Evolutionary conservation across 257 asterid species (phyloP), one percentile per base, ranked within the genome.

Genomic region (Fraxinus cuspidata): DNA sequence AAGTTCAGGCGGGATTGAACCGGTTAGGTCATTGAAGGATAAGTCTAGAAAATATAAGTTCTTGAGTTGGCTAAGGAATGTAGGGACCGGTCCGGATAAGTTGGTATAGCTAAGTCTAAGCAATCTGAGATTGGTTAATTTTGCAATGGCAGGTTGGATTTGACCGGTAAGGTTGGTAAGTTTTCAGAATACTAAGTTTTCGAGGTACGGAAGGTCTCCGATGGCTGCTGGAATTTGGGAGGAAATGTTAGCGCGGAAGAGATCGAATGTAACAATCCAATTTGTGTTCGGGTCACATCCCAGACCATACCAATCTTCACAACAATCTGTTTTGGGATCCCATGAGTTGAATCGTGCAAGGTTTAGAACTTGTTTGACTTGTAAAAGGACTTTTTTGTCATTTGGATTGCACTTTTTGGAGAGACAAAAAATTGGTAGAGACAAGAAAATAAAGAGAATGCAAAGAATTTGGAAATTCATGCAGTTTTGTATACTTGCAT

Each of bases 321-420:
- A 92, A 74, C 97, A 90, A 23, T 92, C 94, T 49, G 77, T 47
- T 2, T 85, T 35, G 1, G 94, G 87, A 18, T 83, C 56, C 92
- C 94, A 92, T 0, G 97, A 81, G 80, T 85, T 80, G 18, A 90
- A 56, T 9, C 38, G 79, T 78, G 84, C 81, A 34, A 91, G 91
- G 19, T 87, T 85, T 8, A 90, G 74, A 58, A 75, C 89, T 34
- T 83, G 65, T 81, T 90, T 88, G 87, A 92, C 84, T 60, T 85
- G 51, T 13, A 88, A 74, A 12, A 92, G 90, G 63, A 70, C 90
- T 21, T 81, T 79, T 68, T 88, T 90, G 87, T 92, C 97, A 12
- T 86, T 79, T 38, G 95, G 87, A 75, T 92, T 74, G 81, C 97
- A 87, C 34, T 77, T 85, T 21, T 76, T 74, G 5, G 74, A 74